A percentile compares a stretch with the other conserved stretches of the same genome.
Conservation (phyloP, 2,329 filamentous ascomycete genomes). For the Chaetothyriales sp. region DNA sequence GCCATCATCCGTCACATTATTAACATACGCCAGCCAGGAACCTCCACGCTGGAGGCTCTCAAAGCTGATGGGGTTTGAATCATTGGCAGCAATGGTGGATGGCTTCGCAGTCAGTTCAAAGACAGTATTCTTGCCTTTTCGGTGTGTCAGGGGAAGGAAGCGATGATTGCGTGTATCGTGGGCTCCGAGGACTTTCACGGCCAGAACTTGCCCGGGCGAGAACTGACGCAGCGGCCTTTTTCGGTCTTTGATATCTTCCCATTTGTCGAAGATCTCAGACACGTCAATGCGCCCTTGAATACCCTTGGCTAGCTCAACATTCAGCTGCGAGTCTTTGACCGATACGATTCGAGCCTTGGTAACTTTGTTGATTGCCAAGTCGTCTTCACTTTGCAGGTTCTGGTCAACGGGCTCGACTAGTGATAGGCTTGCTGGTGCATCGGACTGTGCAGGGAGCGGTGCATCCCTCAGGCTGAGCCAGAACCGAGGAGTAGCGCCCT, state of each 20-base stretch:
- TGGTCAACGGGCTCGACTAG: conserved; percentile 51
- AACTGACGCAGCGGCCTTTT: conserved; percentile 70
- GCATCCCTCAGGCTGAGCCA: conserved; percentile 45
- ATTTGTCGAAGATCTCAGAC: conserved; percentile 77
- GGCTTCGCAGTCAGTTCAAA: conserved; percentile 78
- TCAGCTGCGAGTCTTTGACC: conserved; percentile 81
- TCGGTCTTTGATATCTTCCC: conserved; percentile 71
- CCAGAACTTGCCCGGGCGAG: conserved; percentile 54
- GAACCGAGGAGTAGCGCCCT: conserved; percentile 49
- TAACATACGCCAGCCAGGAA: conserved; percentile 70
- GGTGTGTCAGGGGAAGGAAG: conserved; percentile 82
- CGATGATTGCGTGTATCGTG: conserved; percentile 83
- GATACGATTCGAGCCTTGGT: conserved; percentile 69
- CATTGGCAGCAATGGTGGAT: conserved; percentile 38
- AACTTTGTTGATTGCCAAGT: conserved; percentile 58
- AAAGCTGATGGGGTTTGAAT: conserved; percentile 53
- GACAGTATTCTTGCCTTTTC: conserved; percentile 61
- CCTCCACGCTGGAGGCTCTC: conserved; percentile 60
- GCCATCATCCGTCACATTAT: conserved; percentile 67
- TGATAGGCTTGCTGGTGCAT: conserved; percentile 20
- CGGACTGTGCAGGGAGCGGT: conserved; percentile 19
- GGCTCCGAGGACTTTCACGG: conserved; percentile 67
- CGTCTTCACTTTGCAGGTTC: conserved; percentile 49
- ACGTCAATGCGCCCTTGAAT: conserved; percentile 87
- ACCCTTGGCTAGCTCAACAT: conserved; percentile 75